Evolutionary conservation across 225 moss, liverwort and hornwort species (phyloP), one percentile per base, ranked within the genome.

Genomic region (Sphagnum contortum): DNA sequence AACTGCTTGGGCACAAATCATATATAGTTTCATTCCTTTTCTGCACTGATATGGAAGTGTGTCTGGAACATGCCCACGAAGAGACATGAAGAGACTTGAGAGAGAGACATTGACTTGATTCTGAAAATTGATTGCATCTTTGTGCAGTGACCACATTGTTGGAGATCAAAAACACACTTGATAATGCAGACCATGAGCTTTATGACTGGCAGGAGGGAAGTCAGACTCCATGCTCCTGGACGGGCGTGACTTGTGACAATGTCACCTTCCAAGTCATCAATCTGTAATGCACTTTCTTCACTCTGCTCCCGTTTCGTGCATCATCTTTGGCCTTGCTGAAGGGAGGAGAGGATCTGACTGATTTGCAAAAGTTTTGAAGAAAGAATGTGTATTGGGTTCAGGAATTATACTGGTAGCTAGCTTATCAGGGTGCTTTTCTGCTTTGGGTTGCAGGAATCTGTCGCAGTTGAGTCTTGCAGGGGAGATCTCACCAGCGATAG

Each of bases 401-500:
- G 1, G 45, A 46, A 46, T 61, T 45, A 46, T 61, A 61, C 29
- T 1, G 1, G 29, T 29, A 29, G 29, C 29, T 29, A 29, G 29
- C 29, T 29, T 29, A 29, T 29, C 29, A 29, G 29, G 29, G 29
- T 29, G 29, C 29, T 29, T 29, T 29, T 29, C 29, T 29, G 29
- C 29, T 29, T 29, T 29, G 29, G 29, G 44, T 11, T 57, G 79
- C 79, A 82, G 79, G 69, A 82, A 82, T 49, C 68, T 82, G 52
- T 82, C 82, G 66, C 66, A 68, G 55, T 65, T 79, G 51, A 71
- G 75, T 44, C 76, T 82, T 47, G 49, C 79, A 59, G 82, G 82
- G 11, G 79, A 79, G 70, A 76, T 82, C 50, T 79, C 82, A 12
- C 73, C 82, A 49, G 65, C 73, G 47, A 76, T 82, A 62, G 82